These are phyloP conservation scores for Ascochyta koolunga DNA, from an alignment of 2,329 filamentous ascomycete genomes.

Conservation along the genomic window DNA sequence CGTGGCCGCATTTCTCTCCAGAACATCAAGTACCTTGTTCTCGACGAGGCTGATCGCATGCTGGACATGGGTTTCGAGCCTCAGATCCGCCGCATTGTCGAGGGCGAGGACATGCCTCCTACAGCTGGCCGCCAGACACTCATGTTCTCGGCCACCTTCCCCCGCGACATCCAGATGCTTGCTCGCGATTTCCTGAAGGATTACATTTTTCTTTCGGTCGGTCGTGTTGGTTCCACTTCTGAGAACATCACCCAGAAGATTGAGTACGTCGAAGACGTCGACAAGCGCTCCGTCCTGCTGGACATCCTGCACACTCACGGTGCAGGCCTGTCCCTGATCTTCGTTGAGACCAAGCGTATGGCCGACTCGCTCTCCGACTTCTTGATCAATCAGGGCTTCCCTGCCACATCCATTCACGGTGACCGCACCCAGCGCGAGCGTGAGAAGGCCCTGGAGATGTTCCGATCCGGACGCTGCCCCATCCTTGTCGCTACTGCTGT, in stretches of 20 bases:
- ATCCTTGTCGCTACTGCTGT: slow-evolving; percentile 97
- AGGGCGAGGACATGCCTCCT: slow-evolving; percentile 95
- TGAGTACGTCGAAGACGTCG: slow-evolving; percentile 93
- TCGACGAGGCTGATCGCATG: slow-evolving; percentile 99
- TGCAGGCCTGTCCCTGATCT: slow-evolving; percentile 89
- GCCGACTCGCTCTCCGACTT: slow-evolving; percentile 97
- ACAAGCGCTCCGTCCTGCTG: slow-evolving; percentile 97
- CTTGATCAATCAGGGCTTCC: slow-evolving; percentile 98
- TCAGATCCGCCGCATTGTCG: slow-evolving; percentile 97
- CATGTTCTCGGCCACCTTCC: slow-evolving; percentile 99
- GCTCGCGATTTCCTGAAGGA: slow-evolving; percentile 98
- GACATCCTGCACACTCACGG: slow-evolving; percentile 97
- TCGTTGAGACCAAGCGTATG: slow-evolving; percentile 99
- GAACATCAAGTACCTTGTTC: slow-evolving; percentile 99
- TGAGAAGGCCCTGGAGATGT: slow-evolving; percentile 96
- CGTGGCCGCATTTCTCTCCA: slow-evolving; percentile 95
- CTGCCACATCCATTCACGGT: slow-evolving; percentile 96
- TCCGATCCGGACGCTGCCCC: slow-evolving; percentile 93
- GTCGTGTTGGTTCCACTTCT: slow-evolving; percentile 98
- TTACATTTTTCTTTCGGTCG: slow-evolving; percentile 98
- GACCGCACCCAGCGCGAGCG: slow-evolving; percentile 98
- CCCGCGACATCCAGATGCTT: slow-evolving; percentile 98
- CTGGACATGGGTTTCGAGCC: slow-evolving; percentile 99
- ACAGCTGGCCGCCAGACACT: slow-evolving; percentile 89
- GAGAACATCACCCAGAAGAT: slow-evolving; percentile 99